Base-by-base conservation (phyloP, 176 grass and related monocot genomes). In the Triticum timopheevii region DNA sequence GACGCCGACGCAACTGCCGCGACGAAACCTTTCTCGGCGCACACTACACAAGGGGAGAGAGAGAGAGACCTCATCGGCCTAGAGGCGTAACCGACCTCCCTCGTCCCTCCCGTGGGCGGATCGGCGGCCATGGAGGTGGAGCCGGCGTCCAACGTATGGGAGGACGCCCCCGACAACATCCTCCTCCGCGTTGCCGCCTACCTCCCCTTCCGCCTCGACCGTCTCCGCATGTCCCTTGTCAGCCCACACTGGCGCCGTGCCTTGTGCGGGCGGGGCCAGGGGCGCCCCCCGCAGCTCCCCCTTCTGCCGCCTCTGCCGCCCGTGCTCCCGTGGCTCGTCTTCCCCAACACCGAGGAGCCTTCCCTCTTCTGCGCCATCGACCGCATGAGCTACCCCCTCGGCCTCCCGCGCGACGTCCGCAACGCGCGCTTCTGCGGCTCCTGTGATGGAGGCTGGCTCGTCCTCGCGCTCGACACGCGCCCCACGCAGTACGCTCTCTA, bases 251-350 rank as follows among this genome's bases (percentile, higher is more conserved):
- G 81, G 85, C 13, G 2, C 20, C 13, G 15, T 10, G 76, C 85
- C 71, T 23, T 86, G 78, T 40, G 27, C 20, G 76, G 27, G 44
- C 2, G 17, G 67, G 44, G 35, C 19, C 10, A 13, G 25, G 44
- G 25, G 23, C 68, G 76, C 13, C 45, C 81, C 33, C 68, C 45
- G 45, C 81, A 54, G 8, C 78, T 63, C 27, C 63, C 77, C 17
- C 49, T 54, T 31, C 27, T 34, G 9, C 77, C 50, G 50, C 50
- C 50, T 54, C 50, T 54, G 50, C 16, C 69, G 61, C 34, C 68
- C 10, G 69, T 81, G 34, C 86, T 91, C 65, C 86, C 86, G 61
- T 91, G 77, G 45, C 82, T 88, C 61, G 76, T 88, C 82, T 76
- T 88, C 82, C 90, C 89, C 45, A 69, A 11, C 90, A 40, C 90